A percentile compares a stretch with the other conserved stretches of the same genome.
These are phyloP conservation scores for Fraxinus excelsior DNA, from an alignment of 257 asterid species.

Conservation along the genomic window DNA sequence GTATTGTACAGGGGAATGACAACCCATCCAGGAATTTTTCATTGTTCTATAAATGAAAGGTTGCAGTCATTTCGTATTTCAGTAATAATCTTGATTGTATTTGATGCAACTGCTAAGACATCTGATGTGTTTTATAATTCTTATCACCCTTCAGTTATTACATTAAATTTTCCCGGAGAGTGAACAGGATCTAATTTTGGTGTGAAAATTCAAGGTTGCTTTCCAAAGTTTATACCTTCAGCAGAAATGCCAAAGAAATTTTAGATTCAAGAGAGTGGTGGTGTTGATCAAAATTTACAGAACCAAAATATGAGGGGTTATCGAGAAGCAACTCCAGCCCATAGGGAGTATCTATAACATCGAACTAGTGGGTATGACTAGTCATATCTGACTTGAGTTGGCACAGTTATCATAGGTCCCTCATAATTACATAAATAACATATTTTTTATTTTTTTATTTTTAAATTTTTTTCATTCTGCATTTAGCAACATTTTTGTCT, in stretches of 20 bases:
- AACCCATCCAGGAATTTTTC: slow-evolving; percentile 9
- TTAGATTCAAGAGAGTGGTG: not conserved
- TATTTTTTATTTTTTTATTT: no score
- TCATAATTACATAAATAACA: not conserved
- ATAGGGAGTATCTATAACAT: not conserved
- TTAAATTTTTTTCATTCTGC: not conserved
- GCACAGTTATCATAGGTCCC: not conserved
- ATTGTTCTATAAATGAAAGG: slow-evolving; percentile 11
- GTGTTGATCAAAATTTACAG: not conserved
- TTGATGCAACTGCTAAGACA: not conserved
- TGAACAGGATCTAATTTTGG: not conserved
- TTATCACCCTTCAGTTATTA: not conserved
- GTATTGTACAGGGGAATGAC: not conserved
- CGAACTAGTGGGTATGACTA: not conserved
- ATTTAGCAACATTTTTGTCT: not conserved
- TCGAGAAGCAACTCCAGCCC: not conserved
- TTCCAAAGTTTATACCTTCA: not conserved
- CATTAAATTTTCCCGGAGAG: not conserved
- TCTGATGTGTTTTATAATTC: not conserved
- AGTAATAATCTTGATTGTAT: not conserved
- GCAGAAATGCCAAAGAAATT: not conserved
- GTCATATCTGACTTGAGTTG: not conserved
- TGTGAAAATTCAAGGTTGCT: not conserved
- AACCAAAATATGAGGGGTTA: not conserved
- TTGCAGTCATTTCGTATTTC: not conserved